Percentiles rank a stretch among this genome's conserved stretches.
Evolutionary conservation across 805 yeast species (phyloP).

Genomic region (Candida broadrunensis): DNA sequence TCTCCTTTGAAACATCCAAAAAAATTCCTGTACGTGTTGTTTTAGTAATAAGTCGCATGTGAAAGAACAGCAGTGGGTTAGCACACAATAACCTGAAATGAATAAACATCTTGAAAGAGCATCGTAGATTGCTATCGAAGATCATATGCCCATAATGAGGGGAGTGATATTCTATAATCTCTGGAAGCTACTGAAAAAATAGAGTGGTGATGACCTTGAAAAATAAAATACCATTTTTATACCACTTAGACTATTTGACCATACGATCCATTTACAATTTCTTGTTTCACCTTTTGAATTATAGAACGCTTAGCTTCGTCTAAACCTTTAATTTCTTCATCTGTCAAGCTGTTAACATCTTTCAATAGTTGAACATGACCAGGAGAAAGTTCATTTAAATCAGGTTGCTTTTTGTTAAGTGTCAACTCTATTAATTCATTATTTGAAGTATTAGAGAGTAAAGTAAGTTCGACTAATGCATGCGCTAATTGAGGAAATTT

Average conservation of each 20-base stretch:
- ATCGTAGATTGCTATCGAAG: too few species aligned
- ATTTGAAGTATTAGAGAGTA: slow-evolving; percentile 30
- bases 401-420: slow-evolving; percentile 29
- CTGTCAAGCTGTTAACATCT: slow-evolving; percentile 24
- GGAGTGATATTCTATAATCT: too few species aligned
- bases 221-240: too few species aligned
- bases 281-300: slow-evolving; percentile 17
- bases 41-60: too few species aligned
- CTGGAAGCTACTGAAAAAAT: too few species aligned
- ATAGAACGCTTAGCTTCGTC: slow-evolving; percentile 20
- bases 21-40: too few species aligned
- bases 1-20: too few species aligned
- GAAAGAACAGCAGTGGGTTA: too few species aligned
- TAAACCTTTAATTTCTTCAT: slow-evolving; percentile 24
- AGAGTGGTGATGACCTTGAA: too few species aligned
- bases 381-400: slow-evolving; percentile 23
- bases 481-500: slow-evolving; percentile 80
- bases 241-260: slow-evolving; percentile 12
- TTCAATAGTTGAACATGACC: slow-evolving; percentile 34
- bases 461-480: slow-evolving; percentile 73
- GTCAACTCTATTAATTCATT: slow-evolving; percentile 36
- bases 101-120: too few species aligned
- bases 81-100: too few species aligned
- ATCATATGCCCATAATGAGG: too few species aligned
- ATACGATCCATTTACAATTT: slow-evolving; percentile 24